Conservation (phyloP, 352 stramenopile species). For the Phytophthora gonapodyides region DNA sequence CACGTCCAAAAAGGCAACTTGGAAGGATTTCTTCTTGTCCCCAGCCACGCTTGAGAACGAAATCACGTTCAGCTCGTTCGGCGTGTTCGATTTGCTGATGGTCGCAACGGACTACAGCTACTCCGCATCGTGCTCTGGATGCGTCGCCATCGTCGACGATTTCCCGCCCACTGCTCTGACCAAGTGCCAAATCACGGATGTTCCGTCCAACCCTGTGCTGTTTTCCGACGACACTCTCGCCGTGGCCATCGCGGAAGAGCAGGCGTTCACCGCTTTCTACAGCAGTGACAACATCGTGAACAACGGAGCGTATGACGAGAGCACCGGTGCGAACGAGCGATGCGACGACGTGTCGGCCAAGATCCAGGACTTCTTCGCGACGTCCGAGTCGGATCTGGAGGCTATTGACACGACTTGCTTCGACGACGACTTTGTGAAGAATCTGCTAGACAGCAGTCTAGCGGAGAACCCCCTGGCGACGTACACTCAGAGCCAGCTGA, state of each 20-base stretch:
- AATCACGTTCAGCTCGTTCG: slow-evolving; percentile 29
- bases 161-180: slow-evolving; percentile 8
- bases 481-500: slow-evolving; percentile 2
- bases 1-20: slow-evolving; percentile 9
- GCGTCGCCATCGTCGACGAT: slow-evolving; percentile 34
- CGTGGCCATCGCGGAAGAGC: slow-evolving; percentile 18
- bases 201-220: not conserved
- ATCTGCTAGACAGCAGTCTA: slow-evolving; percentile 10
- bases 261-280: slow-evolving; percentile 21
- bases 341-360: slow-evolving; percentile 9
- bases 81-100: slow-evolving; percentile 33
- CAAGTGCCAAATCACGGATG: slow-evolving; percentile 10
- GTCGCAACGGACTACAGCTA: slow-evolving; percentile 31
- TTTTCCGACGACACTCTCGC: slow-evolving; percentile 12
- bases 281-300: slow-evolving; percentile 20
- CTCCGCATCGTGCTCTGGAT: slow-evolving; percentile 23
- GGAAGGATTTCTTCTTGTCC: slow-evolving; percentile 9
- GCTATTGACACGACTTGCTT: slow-evolving; percentile 16
- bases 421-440: slow-evolving; percentile 4
- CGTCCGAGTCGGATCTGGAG: not conserved
- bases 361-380: slow-evolving; percentile 23
- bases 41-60: slow-evolving; percentile 21
- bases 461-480: not conserved
- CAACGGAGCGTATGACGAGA: slow-evolving; percentile 14
- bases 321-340: slow-evolving; percentile 15